phyloP scores from a whole-genome alignment of 805 yeast species.

The Candida xiaguanensis region DNA sequence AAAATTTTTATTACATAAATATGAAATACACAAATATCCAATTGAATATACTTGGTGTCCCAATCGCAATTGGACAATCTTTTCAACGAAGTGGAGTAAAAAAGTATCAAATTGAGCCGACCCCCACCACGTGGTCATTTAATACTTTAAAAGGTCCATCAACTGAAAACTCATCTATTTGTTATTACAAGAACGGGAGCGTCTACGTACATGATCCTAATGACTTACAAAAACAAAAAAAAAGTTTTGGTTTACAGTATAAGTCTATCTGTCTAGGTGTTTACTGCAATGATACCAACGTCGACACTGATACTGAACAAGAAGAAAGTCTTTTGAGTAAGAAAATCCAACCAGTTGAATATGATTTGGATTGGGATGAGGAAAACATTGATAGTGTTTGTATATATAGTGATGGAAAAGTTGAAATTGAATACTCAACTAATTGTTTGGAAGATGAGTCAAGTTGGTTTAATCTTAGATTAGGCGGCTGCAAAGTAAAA shows the following conservation, averaged over 20 bases:
- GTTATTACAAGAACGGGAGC: neutral
- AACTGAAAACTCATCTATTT: neutral
- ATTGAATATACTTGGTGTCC: neutral
- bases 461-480: neutral
- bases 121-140: neutral
- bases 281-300: neutral
- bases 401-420: neutral
- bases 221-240: neutral
- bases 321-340: neutral
- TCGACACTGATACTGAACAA: neutral
- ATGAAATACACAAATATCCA: conserved; percentile 3
- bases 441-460: neutral
- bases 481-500: conserved; percentile 1
- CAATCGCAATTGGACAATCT: neutral
- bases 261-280: neutral
- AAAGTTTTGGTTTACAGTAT: neutral
- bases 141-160: conserved; percentile 3
- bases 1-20: neutral
- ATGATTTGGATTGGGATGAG: neutral
- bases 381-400: conserved; percentile 3
- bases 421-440: neutral
- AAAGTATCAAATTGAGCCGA: conserved; percentile 2
- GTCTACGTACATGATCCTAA: neutral
- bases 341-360: neutral
- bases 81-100: neutral